phyloP scores from a whole-genome alignment of 2,329 filamentous ascomycete genomes.

The Hymenoscyphus fructigenus region DNA sequence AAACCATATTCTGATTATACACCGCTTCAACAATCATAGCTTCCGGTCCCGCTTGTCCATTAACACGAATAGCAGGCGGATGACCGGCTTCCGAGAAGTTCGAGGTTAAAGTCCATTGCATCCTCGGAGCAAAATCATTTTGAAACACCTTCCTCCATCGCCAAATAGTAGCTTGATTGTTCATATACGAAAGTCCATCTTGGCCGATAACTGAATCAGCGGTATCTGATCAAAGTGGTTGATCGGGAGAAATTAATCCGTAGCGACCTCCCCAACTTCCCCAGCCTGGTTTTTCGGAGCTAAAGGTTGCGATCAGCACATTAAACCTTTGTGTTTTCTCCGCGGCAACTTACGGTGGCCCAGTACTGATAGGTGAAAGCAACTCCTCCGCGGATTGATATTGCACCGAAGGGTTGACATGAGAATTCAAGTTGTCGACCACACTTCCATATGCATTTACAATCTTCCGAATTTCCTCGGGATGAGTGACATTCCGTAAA shows the following conservation, averaged over 20 bases:
- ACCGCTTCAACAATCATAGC: constrained; percentile 29
- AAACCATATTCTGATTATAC: background rate
- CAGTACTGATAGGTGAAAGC: constrained; percentile 29
- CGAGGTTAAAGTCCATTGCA: constrained; percentile 45
- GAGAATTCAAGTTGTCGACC: constrained; percentile 41
- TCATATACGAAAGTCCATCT: constrained; percentile 32
- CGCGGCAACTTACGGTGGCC: constrained; percentile 27
- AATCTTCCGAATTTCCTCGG: constrained; percentile 15
- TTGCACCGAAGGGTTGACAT: constrained; percentile 40
- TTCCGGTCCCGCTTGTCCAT: constrained; percentile 40
- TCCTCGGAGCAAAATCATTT: constrained; percentile 48
- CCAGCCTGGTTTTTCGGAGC: constrained; percentile 38
- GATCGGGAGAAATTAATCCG: constrained; percentile 20
- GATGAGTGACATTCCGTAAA: constrained; percentile 17
- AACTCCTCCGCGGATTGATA: constrained; percentile 36
- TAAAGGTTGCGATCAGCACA: background rate
- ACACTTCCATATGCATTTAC: constrained; percentile 21
- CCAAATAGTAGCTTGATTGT: constrained; percentile 50
- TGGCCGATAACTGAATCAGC: constrained; percentile 35
- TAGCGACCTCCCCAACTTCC: constrained; percentile 43
- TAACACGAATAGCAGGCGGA: constrained; percentile 40
- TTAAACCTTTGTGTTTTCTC: background rate
- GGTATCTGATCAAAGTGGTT: constrained; percentile 31
- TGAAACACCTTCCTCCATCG: constrained; percentile 50
- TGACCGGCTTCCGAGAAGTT: constrained; percentile 40